Percentiles rank a stretch among this genome's conserved stretches.
Evolutionary conservation across 208 protist genomes (phyloP).

Genomic region (Trichomonas vaginalis): DNA sequence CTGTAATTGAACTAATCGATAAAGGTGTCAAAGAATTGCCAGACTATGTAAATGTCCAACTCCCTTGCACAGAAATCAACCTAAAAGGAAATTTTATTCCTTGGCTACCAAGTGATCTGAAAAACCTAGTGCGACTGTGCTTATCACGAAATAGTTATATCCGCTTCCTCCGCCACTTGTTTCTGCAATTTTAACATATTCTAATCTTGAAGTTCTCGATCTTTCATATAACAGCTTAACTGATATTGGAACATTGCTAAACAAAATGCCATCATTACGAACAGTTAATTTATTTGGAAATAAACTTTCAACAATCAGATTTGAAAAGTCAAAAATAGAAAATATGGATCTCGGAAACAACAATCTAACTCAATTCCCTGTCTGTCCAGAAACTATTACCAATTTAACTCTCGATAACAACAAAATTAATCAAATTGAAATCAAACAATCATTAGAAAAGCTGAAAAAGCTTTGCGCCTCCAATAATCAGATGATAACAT

Average conservation of each 20-base stretch:
- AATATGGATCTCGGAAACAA: not conserved
- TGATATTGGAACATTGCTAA: not conserved
- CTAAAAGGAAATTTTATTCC: not conserved
- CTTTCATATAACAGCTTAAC: not conserved
- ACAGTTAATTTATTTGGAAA: not conserved
- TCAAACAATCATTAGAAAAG: not conserved
- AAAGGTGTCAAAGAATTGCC: not conserved
- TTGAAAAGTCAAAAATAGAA: not conserved
- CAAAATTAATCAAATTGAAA: not conserved
- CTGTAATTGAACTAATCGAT: not conserved
- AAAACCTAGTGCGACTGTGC: not conserved
- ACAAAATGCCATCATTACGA: not conserved
- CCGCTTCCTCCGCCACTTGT: not conserved
- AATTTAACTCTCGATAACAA: not conserved
- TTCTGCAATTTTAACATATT: not conserved
- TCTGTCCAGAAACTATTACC: not conserved
- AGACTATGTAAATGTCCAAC: not conserved
- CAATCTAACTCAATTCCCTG: not conserved
- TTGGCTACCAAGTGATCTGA: not conserved
- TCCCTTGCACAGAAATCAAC: not conserved
- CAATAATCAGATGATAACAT: not conserved
- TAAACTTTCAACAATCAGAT: not conserved
- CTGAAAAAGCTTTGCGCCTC: not conserved
- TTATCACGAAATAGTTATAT: not conserved
- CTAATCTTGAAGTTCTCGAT: not conserved